Percentiles rank a stretch among this genome's conserved stretches.
phyloP scores from a whole-genome alignment of 176 grass and related monocot genomes.

The Olyra latifolia region DNA sequence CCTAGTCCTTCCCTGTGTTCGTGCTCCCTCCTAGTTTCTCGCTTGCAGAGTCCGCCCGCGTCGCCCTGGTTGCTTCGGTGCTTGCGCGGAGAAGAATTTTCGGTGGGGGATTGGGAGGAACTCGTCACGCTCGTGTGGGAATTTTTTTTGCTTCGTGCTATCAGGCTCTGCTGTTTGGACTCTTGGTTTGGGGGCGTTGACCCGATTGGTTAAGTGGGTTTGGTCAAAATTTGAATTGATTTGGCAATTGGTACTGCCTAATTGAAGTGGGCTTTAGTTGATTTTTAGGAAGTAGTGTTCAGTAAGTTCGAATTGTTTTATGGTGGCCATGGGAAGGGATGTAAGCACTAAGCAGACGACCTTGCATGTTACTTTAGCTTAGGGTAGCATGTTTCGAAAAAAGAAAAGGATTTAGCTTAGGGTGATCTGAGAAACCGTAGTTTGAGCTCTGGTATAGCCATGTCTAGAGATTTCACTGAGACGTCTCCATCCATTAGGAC shows the following conservation, averaged over 20 bases:
- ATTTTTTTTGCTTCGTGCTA: neutral
- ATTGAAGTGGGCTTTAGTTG: neutral
- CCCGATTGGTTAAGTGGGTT: neutral
- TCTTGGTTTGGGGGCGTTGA: constrained; percentile 37
- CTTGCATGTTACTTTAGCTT: constrained; percentile 17
- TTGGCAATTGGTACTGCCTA: neutral
- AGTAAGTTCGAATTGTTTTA: neutral
- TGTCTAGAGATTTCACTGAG: neutral
- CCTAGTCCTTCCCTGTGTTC: neutral
- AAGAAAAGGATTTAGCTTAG: neutral
- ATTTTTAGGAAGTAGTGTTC: neutral
- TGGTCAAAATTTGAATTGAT: constrained; percentile 2
- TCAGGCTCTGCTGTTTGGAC: neutral
- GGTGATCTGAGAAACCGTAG: neutral
- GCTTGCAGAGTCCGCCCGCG: neutral
- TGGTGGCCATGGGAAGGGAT: neutral
- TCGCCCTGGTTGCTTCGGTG: neutral
- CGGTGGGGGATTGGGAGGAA: neutral
- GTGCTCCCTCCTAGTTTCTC: neutral
- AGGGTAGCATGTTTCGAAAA: neutral
- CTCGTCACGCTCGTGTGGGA: neutral
- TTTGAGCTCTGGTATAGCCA: neutral
- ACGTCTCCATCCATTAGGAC: neutral
- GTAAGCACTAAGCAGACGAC: neutral
- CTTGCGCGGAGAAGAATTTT: neutral